Evolutionary conservation across 202 grass and related monocot species (phyloP).

Genomic region (Cymbopogon flexuosus): DNA sequence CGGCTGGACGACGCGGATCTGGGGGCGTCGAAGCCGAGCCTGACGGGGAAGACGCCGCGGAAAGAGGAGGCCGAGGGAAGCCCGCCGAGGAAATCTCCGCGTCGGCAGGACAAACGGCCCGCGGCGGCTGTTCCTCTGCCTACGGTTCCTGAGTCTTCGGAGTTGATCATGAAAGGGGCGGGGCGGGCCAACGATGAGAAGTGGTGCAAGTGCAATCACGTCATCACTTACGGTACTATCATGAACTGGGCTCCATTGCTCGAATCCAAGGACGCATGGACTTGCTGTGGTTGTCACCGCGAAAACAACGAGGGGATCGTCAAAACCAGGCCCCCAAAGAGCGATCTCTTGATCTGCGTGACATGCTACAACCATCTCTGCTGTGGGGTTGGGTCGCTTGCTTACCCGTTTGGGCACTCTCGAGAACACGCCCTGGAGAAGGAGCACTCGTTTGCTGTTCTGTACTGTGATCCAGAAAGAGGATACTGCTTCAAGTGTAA

Average conservation of each 20-base stretch:
- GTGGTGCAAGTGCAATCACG: not conserved
- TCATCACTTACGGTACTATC: not conserved
- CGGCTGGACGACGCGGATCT: too few species aligned
- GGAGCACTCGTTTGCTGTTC: not conserved
- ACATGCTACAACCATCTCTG: not conserved
- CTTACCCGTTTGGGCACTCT: not conserved
- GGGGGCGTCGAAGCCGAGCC: not conserved
- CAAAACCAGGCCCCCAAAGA: not conserved
- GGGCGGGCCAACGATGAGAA: not conserved
- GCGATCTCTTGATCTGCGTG: not conserved
- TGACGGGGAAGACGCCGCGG: not conserved
- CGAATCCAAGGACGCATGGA: not conserved
- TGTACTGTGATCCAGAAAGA: not conserved
- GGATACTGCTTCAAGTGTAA: slow-evolving; percentile 1
- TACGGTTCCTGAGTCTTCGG: not conserved
- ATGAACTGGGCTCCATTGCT: not conserved
- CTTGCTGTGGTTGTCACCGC: not conserved
- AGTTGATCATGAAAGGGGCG: not conserved
- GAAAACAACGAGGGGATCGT: not conserved
- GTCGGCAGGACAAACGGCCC: not conserved
- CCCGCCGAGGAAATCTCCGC: not conserved
- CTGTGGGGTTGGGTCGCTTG: not conserved
- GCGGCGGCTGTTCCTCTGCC: not conserved
- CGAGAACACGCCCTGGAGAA: not conserved
- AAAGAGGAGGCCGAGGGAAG: not conserved